Evolutionary conservation across 768 basidiomycete genomes (phyloP), one percentile per base, ranked within the genome.

Genomic region (Tephrocybe sp.): DNA sequence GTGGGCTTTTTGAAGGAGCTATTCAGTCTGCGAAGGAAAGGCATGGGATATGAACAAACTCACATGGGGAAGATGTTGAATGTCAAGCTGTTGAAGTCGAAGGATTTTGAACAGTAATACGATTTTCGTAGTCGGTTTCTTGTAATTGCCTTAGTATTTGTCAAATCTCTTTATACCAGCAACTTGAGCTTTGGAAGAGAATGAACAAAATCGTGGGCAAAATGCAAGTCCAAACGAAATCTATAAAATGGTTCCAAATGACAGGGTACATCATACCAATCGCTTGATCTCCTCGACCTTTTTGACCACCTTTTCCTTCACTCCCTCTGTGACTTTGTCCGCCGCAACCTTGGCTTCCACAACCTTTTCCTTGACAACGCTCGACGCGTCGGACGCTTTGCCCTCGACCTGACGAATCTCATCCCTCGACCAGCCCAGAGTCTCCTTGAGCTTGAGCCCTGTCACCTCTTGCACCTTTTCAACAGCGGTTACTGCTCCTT

Each of bases 361-460:
- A 10, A 46, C 59, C 33, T 50, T 61, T 33, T 58, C 57, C 46
- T 69, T 70, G 15, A 67, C 59, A 39, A 58, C 58, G 25, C 60
- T 64, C 16, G 53, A 55, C 22, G 49, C 55, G 1, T 62, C 65
- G 13, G 54, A 45, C 19, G 54, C 63, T 33, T 55, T 63, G 10
- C 15, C 52, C 52, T 64, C 62, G 8, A 57, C 58, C 16, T 30
- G 43, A 23, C 56, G 40, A 21, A 56, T 8, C 56, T 44, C 16
- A 33, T 42, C 49, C 45, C 60, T 54, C 2, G 69, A 59, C 73
- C 71, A 72, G 12, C 79, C 80, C 13, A 86, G 61, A 6, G 73
- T 77, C 64, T 84, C 83, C 30, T 73, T 70, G 38, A 94, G 58
- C 68, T 84, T 88, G 61, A 94, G 61, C 0, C 92, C 91, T 1